phyloP scores from a whole-genome alignment of 805 yeast species.

The Saturnispora hagleri region DNA sequence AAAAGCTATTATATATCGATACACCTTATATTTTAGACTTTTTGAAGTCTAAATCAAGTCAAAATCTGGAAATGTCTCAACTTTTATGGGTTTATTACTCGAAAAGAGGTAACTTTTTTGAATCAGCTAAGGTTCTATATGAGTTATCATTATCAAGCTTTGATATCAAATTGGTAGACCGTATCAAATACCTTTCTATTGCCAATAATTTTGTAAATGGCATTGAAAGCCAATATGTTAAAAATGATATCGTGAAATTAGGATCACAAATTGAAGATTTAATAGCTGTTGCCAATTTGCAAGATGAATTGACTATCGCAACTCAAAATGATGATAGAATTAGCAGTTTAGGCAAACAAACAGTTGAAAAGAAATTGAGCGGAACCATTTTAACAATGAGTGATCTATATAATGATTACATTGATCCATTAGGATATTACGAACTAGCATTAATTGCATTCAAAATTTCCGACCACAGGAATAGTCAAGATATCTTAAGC shows the following conservation, averaged over 20 bases:
- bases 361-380: slow-evolving; percentile 47
- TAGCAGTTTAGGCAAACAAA: slow-evolving; percentile 38
- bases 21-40: slow-evolving; percentile 76
- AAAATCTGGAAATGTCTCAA: slow-evolving; percentile 66
- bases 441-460: slow-evolving; percentile 72
- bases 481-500: slow-evolving; percentile 68
- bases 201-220: slow-evolving; percentile 92
- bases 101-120: slow-evolving; percentile 63
- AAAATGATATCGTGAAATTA: slow-evolving; percentile 68
- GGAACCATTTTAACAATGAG: slow-evolving; percentile 60
- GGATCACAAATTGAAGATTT: slow-evolving; percentile 65
- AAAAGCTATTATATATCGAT: slow-evolving; percentile 66
- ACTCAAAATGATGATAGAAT: slow-evolving; percentile 46
- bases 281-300: slow-evolving; percentile 79
- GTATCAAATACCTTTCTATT: slow-evolving; percentile 83
- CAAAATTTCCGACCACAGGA: slow-evolving; percentile 78
- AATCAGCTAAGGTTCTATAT: slow-evolving; percentile 78
- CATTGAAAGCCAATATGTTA: slow-evolving; percentile 62
- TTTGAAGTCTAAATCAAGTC: slow-evolving; percentile 55
- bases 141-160: slow-evolving; percentile 68
- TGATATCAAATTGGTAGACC: slow-evolving; percentile 52
- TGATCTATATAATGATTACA: slow-evolving; percentile 75
- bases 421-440: slow-evolving; percentile 81
- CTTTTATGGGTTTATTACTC: slow-evolving; percentile 85
- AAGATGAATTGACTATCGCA: slow-evolving; percentile 49